A percentile compares a stretch with the other conserved stretches of the same genome.
Evolutionary conservation across 306 rosid genomes (phyloP).

Genomic region (Quercus parvula): DNA sequence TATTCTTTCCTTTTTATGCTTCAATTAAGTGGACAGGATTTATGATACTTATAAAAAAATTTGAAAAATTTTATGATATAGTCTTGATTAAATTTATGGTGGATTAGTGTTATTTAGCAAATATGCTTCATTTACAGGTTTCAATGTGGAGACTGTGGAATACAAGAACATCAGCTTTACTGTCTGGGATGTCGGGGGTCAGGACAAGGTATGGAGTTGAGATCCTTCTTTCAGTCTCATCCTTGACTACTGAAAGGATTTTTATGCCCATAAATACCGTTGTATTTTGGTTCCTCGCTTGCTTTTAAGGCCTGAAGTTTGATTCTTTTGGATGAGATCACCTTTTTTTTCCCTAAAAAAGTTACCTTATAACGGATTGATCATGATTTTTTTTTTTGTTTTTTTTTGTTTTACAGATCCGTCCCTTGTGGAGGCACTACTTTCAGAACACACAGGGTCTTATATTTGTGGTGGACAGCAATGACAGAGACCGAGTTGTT

Average conservation of each 20-base stretch:
- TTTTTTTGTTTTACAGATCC: slow-evolving; percentile 59
- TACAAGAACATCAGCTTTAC: slow-evolving; percentile 99
- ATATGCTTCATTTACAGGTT: slow-evolving; percentile 48
- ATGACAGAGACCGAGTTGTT: slow-evolving; percentile 99
- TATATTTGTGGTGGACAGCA: slow-evolving; percentile 98
- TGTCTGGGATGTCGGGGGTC: slow-evolving; percentile 99
- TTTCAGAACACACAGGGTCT: slow-evolving; percentile 99
- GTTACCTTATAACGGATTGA: slow-evolving; percentile 2
- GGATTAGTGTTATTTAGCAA: neutral
- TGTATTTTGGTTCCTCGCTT: neutral
- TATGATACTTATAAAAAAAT: neutral
- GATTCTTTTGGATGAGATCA: neutral
- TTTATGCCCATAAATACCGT: neutral
- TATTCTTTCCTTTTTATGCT: neutral
- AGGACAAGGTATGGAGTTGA: slow-evolving; percentile 74
- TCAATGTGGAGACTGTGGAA: slow-evolving; percentile 98
- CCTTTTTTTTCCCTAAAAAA: neutral
- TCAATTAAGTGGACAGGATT: neutral
- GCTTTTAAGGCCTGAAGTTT: slow-evolving; percentile 3
- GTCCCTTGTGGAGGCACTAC: slow-evolving; percentile 99
- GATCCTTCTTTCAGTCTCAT: slow-evolving; percentile 9
- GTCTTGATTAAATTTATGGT: neutral
- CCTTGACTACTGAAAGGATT: neutral
- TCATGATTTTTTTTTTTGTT: slow-evolving; percentile 5
- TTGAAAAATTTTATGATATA: neutral